Percentiles rank a stretch among this genome's conserved stretches.
Conservation (phyloP, 2,329 filamentous ascomycete genomes). For the Spiromastix sp. region DNA sequence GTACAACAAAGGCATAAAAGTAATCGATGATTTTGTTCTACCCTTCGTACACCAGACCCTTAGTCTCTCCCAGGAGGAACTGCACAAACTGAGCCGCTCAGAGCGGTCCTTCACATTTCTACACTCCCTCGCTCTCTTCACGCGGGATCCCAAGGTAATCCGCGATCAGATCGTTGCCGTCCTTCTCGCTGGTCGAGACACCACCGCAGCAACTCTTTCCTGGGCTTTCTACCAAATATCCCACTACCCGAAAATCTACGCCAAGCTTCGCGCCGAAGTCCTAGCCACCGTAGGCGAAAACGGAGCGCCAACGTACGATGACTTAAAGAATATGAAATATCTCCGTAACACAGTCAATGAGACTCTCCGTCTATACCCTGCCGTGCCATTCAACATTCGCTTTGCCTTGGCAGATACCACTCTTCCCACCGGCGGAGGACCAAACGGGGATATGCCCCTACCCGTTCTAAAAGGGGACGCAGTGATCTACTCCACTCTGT, state of each 20-base stretch:
- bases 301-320: conserved; percentile 14
- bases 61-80: conserved; percentile 53
- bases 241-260: conserved; percentile 25
- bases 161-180: conserved; percentile 65
- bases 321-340: conserved; percentile 15
- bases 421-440: conserved; percentile 47
- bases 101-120: conserved; percentile 63
- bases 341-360: conserved; percentile 19
- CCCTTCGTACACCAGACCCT: conserved; percentile 65
- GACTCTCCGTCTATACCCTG: conserved; percentile 36
- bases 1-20: conserved; percentile 50
- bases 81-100: conserved; percentile 56
- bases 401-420: conserved; percentile 31
- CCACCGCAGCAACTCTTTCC: conserved; percentile 38
- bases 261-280: conserved; percentile 26
- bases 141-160: conserved; percentile 46
- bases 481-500: conserved; percentile 56
- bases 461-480: conserved; percentile 56
- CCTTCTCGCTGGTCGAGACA: conserved; percentile 44
- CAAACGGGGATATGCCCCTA: conserved; percentile 49
- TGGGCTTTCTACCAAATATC: conserved; percentile 40
- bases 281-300: conserved; percentile 11
- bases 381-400: conserved; percentile 37
- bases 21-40: conserved; percentile 61
- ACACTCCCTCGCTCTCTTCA: conserved; percentile 65